Conservation (phyloP, 805 yeast genomes). For the Sugiyamaella floridensis region DNA sequence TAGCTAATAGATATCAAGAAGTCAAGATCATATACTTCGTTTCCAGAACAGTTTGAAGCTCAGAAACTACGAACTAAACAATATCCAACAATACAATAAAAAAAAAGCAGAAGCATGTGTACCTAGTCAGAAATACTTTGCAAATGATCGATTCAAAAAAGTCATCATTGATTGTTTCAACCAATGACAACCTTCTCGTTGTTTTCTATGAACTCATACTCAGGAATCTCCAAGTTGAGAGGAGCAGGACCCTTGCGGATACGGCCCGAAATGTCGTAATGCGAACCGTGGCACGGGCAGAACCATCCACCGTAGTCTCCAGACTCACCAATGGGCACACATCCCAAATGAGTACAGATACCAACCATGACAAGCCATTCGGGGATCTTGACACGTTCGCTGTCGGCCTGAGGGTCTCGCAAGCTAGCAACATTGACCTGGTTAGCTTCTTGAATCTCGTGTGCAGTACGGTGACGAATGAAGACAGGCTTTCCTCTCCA, state of each 20-base stretch:
- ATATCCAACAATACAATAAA: too few species aligned
- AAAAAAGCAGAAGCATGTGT: too few species aligned
- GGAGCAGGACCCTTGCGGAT: slow-evolving; percentile 99
- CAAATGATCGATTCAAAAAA: too few species aligned
- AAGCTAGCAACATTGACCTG: slow-evolving; percentile 63
- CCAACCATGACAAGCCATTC: slow-evolving; percentile 99
- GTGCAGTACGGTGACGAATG: slow-evolving; percentile 95
- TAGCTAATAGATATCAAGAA: too few species aligned
- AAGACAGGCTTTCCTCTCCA: slow-evolving; percentile 99
- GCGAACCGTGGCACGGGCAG: slow-evolving; percentile 99
- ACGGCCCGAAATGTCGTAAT: slow-evolving; percentile 99
- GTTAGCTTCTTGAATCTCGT: slow-evolving; percentile 93
- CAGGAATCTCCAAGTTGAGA: slow-evolving; percentile 93
- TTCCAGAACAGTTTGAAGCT: too few species aligned
- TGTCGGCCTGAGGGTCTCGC: slow-evolving; percentile 92
- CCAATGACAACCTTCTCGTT: slow-evolving; percentile 86
- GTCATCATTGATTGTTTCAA: slow-evolving; percentile 38
- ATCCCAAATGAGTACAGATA: slow-evolving; percentile 99
- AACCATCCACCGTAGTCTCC: slow-evolving; percentile 99
- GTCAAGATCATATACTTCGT: too few species aligned
- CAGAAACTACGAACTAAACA: too few species aligned
- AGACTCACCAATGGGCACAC: slow-evolving; percentile 99
- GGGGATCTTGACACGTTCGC: slow-evolving; percentile 92
- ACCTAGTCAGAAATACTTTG: too few species aligned
- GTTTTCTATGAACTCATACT: slow-evolving; percentile 63